Base-by-base conservation (phyloP, 441 rosid species). In the Bruguiera hainesii region DNA sequence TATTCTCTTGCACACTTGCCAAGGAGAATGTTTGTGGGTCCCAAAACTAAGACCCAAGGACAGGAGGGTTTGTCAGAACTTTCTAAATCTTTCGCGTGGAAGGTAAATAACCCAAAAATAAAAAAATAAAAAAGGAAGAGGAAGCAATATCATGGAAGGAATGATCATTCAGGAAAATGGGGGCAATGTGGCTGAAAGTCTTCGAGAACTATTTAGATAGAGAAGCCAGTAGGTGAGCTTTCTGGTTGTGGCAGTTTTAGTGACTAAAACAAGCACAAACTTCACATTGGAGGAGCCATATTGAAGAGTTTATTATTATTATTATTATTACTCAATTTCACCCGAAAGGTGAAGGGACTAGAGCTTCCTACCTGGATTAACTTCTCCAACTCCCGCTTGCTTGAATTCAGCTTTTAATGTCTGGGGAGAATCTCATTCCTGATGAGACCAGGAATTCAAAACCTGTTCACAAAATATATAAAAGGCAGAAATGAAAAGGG, bases 11-110 rank as follows among this genome's bases (percentile, higher is more conserved):
- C 90, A 82, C 93, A 80, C 70, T 81, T 71, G 75, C 76, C 88
- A 62, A 88, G 84, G 85, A 81, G 91, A 88, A 88, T 85, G 89
- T 88, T 80, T 81, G 84, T 76, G 89, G 90, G 88, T 59, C 82
- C 88, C 73, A 56, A 13, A 7, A 20, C 50, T 7, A 31, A 64
- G 74, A 69, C 78, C 63, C 60, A 65, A 68, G 0, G 67, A 64
- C 57, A 73, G 63, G 10, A 67, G 70, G 51, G 58, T 50, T 53
- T 74, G 75, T 78, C 84, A 75, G 79, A 73, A 75, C 73, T 82
- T 71, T 78, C 82, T 70, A 75, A 60, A 62, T 66, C 71, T 62
- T 56, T 73, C 58, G 20, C 48, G 65, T 64, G 26, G 57, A 53
- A 33, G 37, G 37, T 33, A 26, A 26, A 26, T 26, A 26, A 26